These are phyloP conservation scores for Grosmannia serpens DNA, from an alignment of 2,329 filamentous ascomycete genomes.

Conservation along the genomic window DNA sequence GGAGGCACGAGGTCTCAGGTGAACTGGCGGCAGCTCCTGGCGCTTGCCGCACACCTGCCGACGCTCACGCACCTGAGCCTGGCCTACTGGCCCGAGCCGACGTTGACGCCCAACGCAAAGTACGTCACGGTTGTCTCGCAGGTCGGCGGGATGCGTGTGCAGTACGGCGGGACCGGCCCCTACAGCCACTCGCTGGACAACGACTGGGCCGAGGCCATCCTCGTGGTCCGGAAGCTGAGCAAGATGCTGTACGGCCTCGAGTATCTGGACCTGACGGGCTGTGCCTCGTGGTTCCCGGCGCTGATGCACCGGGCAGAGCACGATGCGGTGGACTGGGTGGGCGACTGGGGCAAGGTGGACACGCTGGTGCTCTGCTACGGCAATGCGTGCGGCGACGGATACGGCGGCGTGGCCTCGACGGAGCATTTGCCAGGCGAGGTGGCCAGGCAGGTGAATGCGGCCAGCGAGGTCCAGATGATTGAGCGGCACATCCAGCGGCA, in stretches of 20 bases:
- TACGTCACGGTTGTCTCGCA: slow-evolving; percentile 33
- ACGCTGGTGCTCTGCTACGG: slow-evolving; percentile 12
- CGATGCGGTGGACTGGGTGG: slow-evolving; percentile 41
- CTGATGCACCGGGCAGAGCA: slow-evolving; percentile 29
- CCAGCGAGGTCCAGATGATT: slow-evolving; percentile 6
- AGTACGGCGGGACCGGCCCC: slow-evolving; percentile 42
- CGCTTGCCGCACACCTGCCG: slow-evolving; percentile 38
- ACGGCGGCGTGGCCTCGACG: neutral
- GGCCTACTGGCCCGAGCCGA: slow-evolving; percentile 50
- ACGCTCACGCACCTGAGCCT: slow-evolving; percentile 49
- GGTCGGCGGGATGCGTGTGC: slow-evolving; percentile 28
- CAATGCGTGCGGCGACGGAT: neutral
- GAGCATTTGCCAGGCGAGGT: slow-evolving; percentile 1
- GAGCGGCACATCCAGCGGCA: slow-evolving; percentile 13
- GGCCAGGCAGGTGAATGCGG: slow-evolving; percentile 4
- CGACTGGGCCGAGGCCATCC: slow-evolving; percentile 48
- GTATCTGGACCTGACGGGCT: slow-evolving; percentile 51
- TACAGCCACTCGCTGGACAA: slow-evolving; percentile 48
- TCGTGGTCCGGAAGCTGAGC: slow-evolving; percentile 43
- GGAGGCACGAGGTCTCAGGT: slow-evolving; percentile 1
- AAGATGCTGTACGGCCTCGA: slow-evolving; percentile 44
- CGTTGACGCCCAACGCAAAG: slow-evolving; percentile 42
- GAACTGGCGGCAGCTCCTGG: slow-evolving; percentile 44
- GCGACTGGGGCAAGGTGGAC: slow-evolving; percentile 14
- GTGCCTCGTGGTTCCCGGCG: slow-evolving; percentile 41